Base-by-base conservation (phyloP, 106 monocot species). In the Cymbidium sinense region DNA sequence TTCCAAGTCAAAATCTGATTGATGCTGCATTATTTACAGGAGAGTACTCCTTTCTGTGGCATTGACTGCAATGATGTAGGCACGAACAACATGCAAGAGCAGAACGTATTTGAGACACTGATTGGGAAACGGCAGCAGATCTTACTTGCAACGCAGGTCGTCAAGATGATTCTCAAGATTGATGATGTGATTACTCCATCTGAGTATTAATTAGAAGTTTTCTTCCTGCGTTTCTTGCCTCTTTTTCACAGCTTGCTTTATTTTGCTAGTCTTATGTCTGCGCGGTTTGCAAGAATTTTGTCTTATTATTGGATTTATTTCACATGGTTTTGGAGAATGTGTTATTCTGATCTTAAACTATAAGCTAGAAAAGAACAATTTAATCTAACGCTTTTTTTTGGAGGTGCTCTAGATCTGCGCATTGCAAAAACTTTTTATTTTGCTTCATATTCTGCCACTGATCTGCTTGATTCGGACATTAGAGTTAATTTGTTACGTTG, bases 81-180 rank as follows among this genome's bases (percentile, higher is more conserved):
- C 39, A 96, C 91, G 28, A 96, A 86, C 31, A 64, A 93, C 87
- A 96, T 96, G 96, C 77, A 85, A 76, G 86, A 89, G 77, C 96
- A 96, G 72, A 88, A 91, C 77, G 96, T 96, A 7, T 96, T 96
- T 50, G 96, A 96, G 76, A 91, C 93, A 10, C 75, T 96, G 79
- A 96, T 96, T 2, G 96, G 96, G 36, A 96, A 96, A 82, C 96
- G 91, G 75, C 96, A 96, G 82, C 96, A 96, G 81, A 85, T 96
- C 71, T 75, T 96, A 74, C 89, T 96, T 5, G 93, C 93, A 17
- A 96, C 96, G 2, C 96, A 96, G 80, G 96, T 96, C 17, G 96
- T 96, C 39, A 96, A 96, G 82, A 93, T 96, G 96, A 96, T 96
- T 27, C 81, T 96, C 75, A 96, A 96, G 85, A 93, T 96, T 71